Base-by-base conservation (phyloP, 148 eudicot species). In the Amaranthus palmeri region DNA sequence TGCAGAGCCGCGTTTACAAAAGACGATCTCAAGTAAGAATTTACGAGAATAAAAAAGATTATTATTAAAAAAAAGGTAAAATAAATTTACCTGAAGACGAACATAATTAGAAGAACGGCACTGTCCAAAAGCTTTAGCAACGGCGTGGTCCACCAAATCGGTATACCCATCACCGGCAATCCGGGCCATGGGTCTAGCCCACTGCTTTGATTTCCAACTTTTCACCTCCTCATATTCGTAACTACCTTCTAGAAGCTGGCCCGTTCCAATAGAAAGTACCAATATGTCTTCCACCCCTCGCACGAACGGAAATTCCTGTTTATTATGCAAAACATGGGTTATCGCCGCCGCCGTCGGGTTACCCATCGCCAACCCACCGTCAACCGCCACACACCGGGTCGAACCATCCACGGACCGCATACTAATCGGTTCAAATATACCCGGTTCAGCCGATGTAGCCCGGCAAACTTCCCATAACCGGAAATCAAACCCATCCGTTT, bases 261-360 rank as follows among this genome's bases (percentile, higher is more conserved):
- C 93, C 36, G 92, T 88, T 4, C 98, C 98, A 0, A 93, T 69
- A 1, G 98, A 93, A 79, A 93, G 92, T 10, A 93, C 93, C 82
- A 93, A 43, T 59, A 93, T 78, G 44, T 93, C 98, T 88, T 93
- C 96, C 46, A 93, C 96, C 2, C 98, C 98, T 9, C 96, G 65
- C 60, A 93, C 98, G 71, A 86, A 86, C 50, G 98, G 98, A 10
- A 93, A 93, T 81, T 93, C 98, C 78, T 90, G 90, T 68, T 90
- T 93, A 76, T 93, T 93, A 47, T 93, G 98, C 44, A 93, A 74
- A 79, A 93, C 98, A 80, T 93, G 98, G 40, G 98, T 93, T 5
- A 93, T 90, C 8, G 98, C 98, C 53, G 96, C 98, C 9, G 92
- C 90, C 13, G 96, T 81, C 40, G 98, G 98, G 80, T 93, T 93